Conservation (phyloP, 2,329 filamentous ascomycete genomes). For the Fusarium sp. region DNA sequence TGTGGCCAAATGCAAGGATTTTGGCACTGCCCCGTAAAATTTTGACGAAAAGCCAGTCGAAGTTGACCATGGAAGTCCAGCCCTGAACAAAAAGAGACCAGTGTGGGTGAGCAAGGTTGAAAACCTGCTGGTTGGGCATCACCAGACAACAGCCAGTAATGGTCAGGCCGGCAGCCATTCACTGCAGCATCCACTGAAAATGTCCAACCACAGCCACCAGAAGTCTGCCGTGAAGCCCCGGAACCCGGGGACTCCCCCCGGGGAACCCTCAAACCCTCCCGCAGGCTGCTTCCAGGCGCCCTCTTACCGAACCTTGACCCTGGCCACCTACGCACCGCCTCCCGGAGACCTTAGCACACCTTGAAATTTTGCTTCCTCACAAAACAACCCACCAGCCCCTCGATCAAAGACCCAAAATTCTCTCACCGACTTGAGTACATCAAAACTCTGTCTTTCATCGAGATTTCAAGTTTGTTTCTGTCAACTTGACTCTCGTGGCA, state of each 20-base stretch:
- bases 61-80: not conserved
- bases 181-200: not conserved
- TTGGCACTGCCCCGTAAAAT: slow-evolving; percentile 33
- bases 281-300: not conserved
- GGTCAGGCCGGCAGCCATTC: not conserved
- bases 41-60: not conserved
- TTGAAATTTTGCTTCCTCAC: slow-evolving; percentile 24
- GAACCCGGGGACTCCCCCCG: slow-evolving; percentile 7
- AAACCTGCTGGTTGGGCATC: slow-evolving; percentile 27
- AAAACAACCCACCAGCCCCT: slow-evolving; percentile 28
- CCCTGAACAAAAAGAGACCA: slow-evolving; percentile 28
- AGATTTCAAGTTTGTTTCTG: not conserved
- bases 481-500: not conserved
- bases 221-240: not conserved
- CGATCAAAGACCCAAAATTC: slow-evolving; percentile 35
- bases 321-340: slow-evolving; percentile 28
- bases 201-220: not conserved
- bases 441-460: slow-evolving; percentile 16
- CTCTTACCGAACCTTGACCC: slow-evolving; percentile 11
- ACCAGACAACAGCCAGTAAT: not conserved
- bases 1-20: slow-evolving; percentile 35
- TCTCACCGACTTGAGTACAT: slow-evolving; percentile 35
- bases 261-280: slow-evolving; percentile 8
- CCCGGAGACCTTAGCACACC: slow-evolving; percentile 34
- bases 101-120: slow-evolving; percentile 23